Base-by-base conservation (phyloP, 2,329 filamentous ascomycete genomes). In the Chalaropsis ovoidea region DNA sequence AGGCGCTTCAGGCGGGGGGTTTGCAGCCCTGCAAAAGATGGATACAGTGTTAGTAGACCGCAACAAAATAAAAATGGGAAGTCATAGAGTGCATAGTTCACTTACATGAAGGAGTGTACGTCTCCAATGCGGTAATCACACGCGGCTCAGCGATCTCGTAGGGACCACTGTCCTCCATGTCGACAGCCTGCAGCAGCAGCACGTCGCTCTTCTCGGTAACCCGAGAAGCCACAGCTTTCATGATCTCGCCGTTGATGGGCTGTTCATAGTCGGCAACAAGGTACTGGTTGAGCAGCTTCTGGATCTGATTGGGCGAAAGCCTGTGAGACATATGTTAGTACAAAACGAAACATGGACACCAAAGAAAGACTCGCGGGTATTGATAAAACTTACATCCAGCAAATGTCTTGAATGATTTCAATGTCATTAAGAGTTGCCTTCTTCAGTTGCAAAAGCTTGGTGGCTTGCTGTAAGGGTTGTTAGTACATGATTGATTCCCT, bases 351-450 rank as follows among this genome's bases (percentile, higher is more conserved):
- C 54, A 52, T 10, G 31, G 56, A 17, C 13, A 61, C 17, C n/a
- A n/a, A 61, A n/a, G 17, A 41, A 27, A 41, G 0, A 15, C 7
- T 15, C 27, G 6, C 11, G 7, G 15, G 13, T 19, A 35, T 39
- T 27, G 54, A 35, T 61, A 24, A 42, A 35, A 83, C 89, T 85
- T 79, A 95, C 93, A 97, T 97, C 93, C 93, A 97, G 83, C 94
- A 99, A 72, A 99, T 99, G 75, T 99, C 94, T 79, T 99, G 94
- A 72, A 99, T 99, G 72, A 99, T 99, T 78, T 99, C 94, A 72
- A 99, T 99, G 73, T 99, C 94, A 75, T 97, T 99, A 74, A 99
- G 79, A 0, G 94, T 99, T 8, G 94, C 94, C 80, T 99, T 99
- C 86, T 99, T 99, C 69, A 99, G 81, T 76, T 99, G 94, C 69